Conservation (phyloP, 2,329 filamentous ascomycete species). For the Lachnellula cervina region DNA sequence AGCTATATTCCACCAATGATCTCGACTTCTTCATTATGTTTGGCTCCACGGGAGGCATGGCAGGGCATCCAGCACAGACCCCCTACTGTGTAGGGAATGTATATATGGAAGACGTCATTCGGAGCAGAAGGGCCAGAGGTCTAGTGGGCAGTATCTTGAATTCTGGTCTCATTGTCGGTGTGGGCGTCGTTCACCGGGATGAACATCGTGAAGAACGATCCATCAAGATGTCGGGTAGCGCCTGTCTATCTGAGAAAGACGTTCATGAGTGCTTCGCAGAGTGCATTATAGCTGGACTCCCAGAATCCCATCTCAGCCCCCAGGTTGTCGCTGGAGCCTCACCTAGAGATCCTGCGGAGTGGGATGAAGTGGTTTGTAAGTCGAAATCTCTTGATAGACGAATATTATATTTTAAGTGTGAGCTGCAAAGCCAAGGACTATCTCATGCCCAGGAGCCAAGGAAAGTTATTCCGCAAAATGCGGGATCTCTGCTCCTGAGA, state of each 20-base stretch:
- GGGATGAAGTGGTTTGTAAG: no score
- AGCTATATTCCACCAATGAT: conserved; percentile 24
- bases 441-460: no score
- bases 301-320: not conserved
- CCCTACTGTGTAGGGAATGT: conserved; percentile 40
- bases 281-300: conserved; percentile 27
- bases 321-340: no score
- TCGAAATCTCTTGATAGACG: no score
- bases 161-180: not conserved
- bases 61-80: conserved; percentile 35
- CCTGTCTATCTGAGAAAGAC: conserved; percentile 31
- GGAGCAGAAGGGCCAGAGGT: not conserved
- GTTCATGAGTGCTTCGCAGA: conserved; percentile 40
- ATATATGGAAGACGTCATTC: not conserved
- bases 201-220: not conserved
- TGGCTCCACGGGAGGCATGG: conserved; percentile 25
- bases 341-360: no score
- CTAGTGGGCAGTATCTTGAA: not conserved
- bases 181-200: not conserved
- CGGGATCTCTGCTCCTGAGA: no score
- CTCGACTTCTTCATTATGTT: conserved; percentile 37
- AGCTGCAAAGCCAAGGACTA: no score
- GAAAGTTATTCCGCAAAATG: no score
- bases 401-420: no score
- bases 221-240: not conserved